Evolutionary conservation across 106 monocot species (phyloP), one percentile per base, ranked within the genome.

Genomic region (Dioscorea zingiberensis): DNA sequence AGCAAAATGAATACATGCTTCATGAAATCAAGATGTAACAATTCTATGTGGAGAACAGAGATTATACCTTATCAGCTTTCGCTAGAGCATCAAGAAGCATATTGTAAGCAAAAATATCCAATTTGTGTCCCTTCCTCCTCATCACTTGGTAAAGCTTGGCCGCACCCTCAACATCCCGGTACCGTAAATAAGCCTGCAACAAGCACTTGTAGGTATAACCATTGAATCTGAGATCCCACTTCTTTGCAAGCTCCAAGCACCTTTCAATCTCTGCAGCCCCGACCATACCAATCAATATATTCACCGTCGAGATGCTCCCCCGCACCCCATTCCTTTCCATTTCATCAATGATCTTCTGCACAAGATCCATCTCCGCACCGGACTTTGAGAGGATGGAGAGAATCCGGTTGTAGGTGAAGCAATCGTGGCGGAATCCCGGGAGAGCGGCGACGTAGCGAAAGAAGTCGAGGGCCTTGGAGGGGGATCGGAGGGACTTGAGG

Each of bases 31-130:
- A n/a, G n/a, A n/a, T n/a, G n/a, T n/a, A n/a, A 38, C 38, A 38
- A 38, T 38, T 21, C 24, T 9, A 4, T 59, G n/a, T 32, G 16
- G 30, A 32, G 30, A 58, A 24, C 2, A 54, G 9, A 54, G 55
- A 54, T 53, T 13, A 1, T 73, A 98, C 92, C 92, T 82, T 93
- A 25, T 82, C 78, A 49, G 86, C 86, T 70, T 99, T 89, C 5
- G 86, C 86, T 10, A 99, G 66, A 3, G 98, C 84, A 82, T 99
- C 89, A 25, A 99, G 66, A 14, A 93, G 80, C 93, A 99, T 93
- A 44, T 99, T 99, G 54, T 93, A 99, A 21, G 80, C 93, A 77
- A 99, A 99, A 29, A 99, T 82, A 74, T 99, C 98, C 56, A 99
- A 68, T 59, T 67, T 80, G 49, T 84, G 79, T 10, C 98, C 93